Evolutionary conservation across 352 stramenopile genomes (phyloP), one percentile per base, ranked within the genome.

Genomic region (Pythium pectinolyticum): DNA sequence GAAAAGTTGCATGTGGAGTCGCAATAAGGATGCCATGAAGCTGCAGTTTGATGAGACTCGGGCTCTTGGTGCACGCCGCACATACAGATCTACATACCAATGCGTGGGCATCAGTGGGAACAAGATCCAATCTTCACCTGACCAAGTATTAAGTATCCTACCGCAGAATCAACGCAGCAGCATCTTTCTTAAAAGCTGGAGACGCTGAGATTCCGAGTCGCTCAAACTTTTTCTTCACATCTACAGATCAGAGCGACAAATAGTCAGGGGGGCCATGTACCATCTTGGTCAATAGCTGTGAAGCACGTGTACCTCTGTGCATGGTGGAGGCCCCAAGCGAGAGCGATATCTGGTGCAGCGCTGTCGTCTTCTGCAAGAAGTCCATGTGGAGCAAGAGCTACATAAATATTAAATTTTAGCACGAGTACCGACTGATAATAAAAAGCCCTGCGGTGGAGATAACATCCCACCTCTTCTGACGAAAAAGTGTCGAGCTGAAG

Each of bases 141-240:
- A n/a, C n/a, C 28, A 35, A 49, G 7, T 28, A 11, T 51, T 20
- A 45, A 30, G 28, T 37, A 22, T 30, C 31, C 20, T 49, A 90
- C 81, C 58, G 74, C 31, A 80, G 32, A 40, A 73, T 63, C 4
- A 60, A 45, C n/a, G 68, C 41, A 6, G 73, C 68, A 31, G 73
- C 71, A 48, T 70, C 56, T 12, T 72, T 75, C 28, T 75, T 72
- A 50, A 71, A 82, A 5, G 78, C 79, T 10, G 65, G 72, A 7
- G 75, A 63, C 53, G 66, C 69, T 46, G 81, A 75, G 35, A 88
- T 46, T 6, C 77, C 77, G 22, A 90, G 66, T 12, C 81, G 77
- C 15, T 87, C 70, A 57, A 90, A 83, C 55, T 88, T 90, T 48
- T 75, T 81, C 3, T 78, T 66, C 46, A 86, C 61, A 56, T 85